phyloP scores from a whole-genome alignment of 306 rosid genomes.

The Casuarina cunninghamiana region DNA sequence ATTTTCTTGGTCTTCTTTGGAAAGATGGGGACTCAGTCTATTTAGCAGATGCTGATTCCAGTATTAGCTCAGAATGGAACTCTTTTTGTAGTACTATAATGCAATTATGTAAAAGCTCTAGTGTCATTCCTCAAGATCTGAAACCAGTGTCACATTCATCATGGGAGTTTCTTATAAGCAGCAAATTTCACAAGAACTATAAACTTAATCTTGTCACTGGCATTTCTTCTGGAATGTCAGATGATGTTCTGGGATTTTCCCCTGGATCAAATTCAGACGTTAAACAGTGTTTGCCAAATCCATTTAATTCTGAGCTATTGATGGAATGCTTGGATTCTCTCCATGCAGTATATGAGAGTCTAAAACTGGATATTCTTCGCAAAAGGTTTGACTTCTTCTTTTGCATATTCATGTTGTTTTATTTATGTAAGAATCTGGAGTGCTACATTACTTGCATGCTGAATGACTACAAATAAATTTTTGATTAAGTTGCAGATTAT shows the following conservation, averaged over 20 bases:
- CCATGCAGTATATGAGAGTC: slow-evolving; percentile 91
- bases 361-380: slow-evolving; percentile 88
- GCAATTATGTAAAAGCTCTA: slow-evolving; percentile 59
- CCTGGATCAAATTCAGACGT: slow-evolving; percentile 29
- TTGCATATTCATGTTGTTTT: neutral
- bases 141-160: slow-evolving; percentile 49
- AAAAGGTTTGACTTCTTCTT: slow-evolving; percentile 50
- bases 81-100: slow-evolving; percentile 63
- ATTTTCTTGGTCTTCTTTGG: slow-evolving; percentile 89
- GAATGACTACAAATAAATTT: slow-evolving; percentile 8
- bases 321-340: slow-evolving; percentile 73
- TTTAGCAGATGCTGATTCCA: slow-evolving; percentile 50
- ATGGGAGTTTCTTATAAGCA: slow-evolving; percentile 82
- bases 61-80: slow-evolving; percentile 74
- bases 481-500: neutral
- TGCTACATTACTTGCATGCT: neutral
- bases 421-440: slow-evolving; percentile 2
- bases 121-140: slow-evolving; percentile 35
- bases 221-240: slow-evolving; percentile 40
- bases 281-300: slow-evolving; percentile 38
- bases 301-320: slow-evolving; percentile 60
- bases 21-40: slow-evolving; percentile 66
- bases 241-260: slow-evolving; percentile 36
- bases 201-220: slow-evolving; percentile 50
- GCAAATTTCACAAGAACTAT: slow-evolving; percentile 75